Base-by-base conservation (phyloP, 768 basidiomycete genomes). In the Harrya chromipes region DNA sequence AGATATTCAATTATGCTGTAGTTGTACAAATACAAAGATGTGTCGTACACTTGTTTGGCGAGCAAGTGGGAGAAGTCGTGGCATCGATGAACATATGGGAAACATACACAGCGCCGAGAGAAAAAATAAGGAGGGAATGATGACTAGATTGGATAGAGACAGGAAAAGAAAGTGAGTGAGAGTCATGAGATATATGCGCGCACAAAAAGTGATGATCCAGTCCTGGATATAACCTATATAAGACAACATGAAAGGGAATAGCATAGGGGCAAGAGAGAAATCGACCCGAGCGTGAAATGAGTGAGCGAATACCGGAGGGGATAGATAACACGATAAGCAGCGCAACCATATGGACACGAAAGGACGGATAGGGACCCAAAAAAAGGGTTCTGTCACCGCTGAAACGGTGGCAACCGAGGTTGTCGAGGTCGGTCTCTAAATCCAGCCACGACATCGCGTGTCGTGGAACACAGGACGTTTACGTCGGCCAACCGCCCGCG, bases 401-500 rank as follows among this genome's bases (percentile, higher is more conserved):
- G 35, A 52, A 50, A 59, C 50, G 31, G 19, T 51, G 35, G 42
- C 37, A 34, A 58, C 46, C 38, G n/a, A 42, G 45, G 47, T 40
- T 21, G 26, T 38, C 49, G 35, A 57, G 41, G 37, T 47, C 42
- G 21, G 50, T 46, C 47, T 16, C 39, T 33, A 46, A 37, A 43
- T 33, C 49, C 34, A 29, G 37, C 33, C 38, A 41, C 7, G 38
- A 40, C n/a, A 36, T 38, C 42, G n/a, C 47, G 46, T 53, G 47
- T 52, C 45, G 16, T 51, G 43, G 23, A 33, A 1, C 19, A 20
- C 13, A 9, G 23, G 36, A 42, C 39, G 11, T n/a, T 42, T 71
- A 88, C 47, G 86, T 87, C 40, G 87, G 88, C 84, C 85, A 89
- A 12, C 88, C 88, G 40, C 85, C 75, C 11, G 82, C 85, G 29